Conservation (phyloP, 306 rosid species). For the Coriaria nepalensis region DNA sequence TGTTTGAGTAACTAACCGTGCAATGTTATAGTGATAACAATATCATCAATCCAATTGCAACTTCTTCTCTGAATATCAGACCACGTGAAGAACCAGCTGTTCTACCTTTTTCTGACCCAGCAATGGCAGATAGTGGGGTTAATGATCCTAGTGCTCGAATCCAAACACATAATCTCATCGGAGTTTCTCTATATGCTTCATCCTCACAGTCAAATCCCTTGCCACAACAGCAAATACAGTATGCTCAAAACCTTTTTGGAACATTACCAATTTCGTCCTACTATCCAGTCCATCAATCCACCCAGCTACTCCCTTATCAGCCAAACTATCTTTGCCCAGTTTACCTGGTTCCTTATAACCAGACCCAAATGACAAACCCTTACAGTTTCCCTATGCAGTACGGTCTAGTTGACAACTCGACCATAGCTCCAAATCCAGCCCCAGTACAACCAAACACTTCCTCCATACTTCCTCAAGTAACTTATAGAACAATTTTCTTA, state of each 20-base stretch:
- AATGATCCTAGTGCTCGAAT: conserved; percentile 15
- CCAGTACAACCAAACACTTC: conserved; percentile 17
- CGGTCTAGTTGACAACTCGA: conserved; percentile 12
- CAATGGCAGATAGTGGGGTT: conserved; percentile 12
- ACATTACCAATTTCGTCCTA: conserved; percentile 17
- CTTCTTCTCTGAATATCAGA: conserved; percentile 9
- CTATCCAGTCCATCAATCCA: conserved; percentile 22
- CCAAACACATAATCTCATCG: conserved; percentile 9
- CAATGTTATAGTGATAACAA: conserved; percentile 22
- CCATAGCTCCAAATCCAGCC: conserved; percentile 10
- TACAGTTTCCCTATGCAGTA: conserved; percentile 18
- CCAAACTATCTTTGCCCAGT: conserved; percentile 24
- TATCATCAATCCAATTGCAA: conserved; percentile 1
- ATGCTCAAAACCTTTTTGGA: conserved; percentile 20
- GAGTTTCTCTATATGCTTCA: conserved; percentile 10
- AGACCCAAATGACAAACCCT: conserved; percentile 14
- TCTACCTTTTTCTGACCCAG: conserved; percentile 15
- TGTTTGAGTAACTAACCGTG: conserved; percentile 12
- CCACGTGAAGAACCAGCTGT: conserved; percentile 15
- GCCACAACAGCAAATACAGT: conserved; percentile 26
- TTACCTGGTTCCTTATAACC: conserved; percentile 29
- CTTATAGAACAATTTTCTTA: conserved; percentile 12
- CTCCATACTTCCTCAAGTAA: conserved; percentile 14
- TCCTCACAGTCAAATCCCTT: conserved; percentile 19
- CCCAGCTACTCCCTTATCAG: conserved; percentile 14